A percentile compares a stretch with the other conserved stretches of the same genome.
Conservation (phyloP, 2,329 filamentous ascomycete genomes). For the Clarireedia homoeocarpa region DNA sequence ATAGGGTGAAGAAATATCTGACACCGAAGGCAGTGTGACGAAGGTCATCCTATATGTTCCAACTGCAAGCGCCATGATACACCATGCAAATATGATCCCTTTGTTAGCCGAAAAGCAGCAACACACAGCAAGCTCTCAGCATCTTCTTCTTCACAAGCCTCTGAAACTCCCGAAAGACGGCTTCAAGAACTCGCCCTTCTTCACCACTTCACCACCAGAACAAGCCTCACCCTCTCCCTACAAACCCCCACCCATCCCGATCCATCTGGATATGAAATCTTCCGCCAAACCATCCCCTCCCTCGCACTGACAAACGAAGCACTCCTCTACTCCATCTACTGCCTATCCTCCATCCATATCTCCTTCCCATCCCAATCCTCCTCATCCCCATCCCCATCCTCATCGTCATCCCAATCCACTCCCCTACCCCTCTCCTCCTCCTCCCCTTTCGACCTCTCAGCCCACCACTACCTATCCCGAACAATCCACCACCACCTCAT, state of each 20-base stretch:
- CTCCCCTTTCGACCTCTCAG: neutral
- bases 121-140: neutral
- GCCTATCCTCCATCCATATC: conserved; percentile 16
- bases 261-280: conserved; percentile 2
- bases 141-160: neutral
- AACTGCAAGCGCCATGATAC: conserved; percentile 16
- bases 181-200: conserved; percentile 18
- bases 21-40: conserved; percentile 16
- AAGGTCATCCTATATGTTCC: conserved; percentile 18
- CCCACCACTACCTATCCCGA: conserved; percentile 12
- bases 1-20: neutral
- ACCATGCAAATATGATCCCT: conserved; percentile 13
- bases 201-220: conserved; percentile 17
- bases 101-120: neutral
- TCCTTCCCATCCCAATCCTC: no score
- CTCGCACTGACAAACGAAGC: conserved; percentile 16
- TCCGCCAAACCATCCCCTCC: conserved; percentile 9
- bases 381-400: neutral
- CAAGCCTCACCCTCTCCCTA: conserved; percentile 11
- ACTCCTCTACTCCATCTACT: conserved; percentile 17
- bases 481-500: conserved; percentile 15
- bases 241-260: neutral
- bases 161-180: conserved; percentile 15
- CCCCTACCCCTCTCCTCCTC: neutral
- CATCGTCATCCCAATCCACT: neutral